These are phyloP conservation scores for Rutstroemia sp. DNA, from an alignment of 2,329 filamentous ascomycete species.

Conservation along the genomic window DNA sequence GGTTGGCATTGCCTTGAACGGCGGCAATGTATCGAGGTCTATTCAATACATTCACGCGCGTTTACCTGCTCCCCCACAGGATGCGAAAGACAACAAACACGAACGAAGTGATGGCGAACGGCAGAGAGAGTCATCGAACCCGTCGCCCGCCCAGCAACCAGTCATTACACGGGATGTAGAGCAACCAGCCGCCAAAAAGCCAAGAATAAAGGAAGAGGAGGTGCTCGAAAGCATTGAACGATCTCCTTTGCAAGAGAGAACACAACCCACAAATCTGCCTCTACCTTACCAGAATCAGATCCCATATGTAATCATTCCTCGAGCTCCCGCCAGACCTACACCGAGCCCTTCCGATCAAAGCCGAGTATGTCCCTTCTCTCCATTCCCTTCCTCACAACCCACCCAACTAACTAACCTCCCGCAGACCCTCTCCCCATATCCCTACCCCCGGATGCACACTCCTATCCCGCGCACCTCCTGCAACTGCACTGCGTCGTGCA, in stretches of 20 bases:
- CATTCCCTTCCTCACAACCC: not conserved
- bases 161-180: not conserved
- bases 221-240: not conserved
- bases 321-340: not conserved
- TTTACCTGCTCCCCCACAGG: not conserved
- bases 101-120: no score
- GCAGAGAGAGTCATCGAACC: no score
- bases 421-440: not conserved
- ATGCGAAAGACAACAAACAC: not conserved
- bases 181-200: no score
- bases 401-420: no score
- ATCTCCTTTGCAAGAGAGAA: not conserved
- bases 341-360: not conserved
- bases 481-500: not conserved
- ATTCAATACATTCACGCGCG: slow-evolving; percentile 2
- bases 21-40: not conserved
- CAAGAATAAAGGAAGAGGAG: not conserved
- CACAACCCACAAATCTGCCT: not conserved
- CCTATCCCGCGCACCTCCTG: not conserved
- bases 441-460: not conserved
- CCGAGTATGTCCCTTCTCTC: not conserved
- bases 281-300: not conserved
- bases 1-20: not conserved
- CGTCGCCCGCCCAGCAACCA: not conserved
- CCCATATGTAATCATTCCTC: not conserved